These are phyloP conservation scores for Rhynchosporium secalis DNA, from an alignment of 2,329 filamentous ascomycete species.

Conservation along the genomic window DNA sequence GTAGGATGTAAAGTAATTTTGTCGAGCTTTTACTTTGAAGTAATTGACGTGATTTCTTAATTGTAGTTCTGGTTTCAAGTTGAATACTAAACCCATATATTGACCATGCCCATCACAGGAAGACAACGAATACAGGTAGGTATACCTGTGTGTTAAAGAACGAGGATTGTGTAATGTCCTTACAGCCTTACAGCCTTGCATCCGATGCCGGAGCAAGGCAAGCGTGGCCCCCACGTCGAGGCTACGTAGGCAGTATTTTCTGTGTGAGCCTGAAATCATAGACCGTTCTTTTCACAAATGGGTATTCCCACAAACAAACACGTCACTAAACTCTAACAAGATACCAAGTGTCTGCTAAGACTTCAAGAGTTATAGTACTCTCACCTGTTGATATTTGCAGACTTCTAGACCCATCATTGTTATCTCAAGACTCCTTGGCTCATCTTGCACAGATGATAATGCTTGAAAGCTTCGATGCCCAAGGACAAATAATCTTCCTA, in stretches of 20 bases:
- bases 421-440: too few relatives aligned
- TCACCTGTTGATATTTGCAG: too few relatives aligned
- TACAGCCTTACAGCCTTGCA: not conserved
- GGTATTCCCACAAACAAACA: too few relatives aligned
- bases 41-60: slow-evolving; percentile 9
- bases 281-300: too few relatives aligned
- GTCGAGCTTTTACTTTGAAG: slow-evolving; percentile 23
- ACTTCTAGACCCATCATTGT: too few relatives aligned
- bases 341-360: too few relatives aligned
- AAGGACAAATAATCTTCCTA: slow-evolving; percentile 6
- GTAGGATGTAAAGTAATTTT: slow-evolving; percentile 25
- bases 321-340: too few relatives aligned
- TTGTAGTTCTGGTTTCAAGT: not conserved
- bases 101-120: not conserved
- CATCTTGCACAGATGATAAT: too few relatives aligned
- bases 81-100: not conserved
- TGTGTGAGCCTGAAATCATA: too few relatives aligned
- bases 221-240: not conserved
- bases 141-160: not conserved
- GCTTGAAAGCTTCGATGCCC: not conserved
- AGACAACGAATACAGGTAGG: not conserved
- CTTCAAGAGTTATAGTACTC: too few relatives aligned
- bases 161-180: too few relatives aligned
- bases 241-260: too few relatives aligned
- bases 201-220: slow-evolving; percentile 10